Evolutionary conservation across 441 rosid genomes (phyloP).

Genomic region (Macaranga tanarius): DNA sequence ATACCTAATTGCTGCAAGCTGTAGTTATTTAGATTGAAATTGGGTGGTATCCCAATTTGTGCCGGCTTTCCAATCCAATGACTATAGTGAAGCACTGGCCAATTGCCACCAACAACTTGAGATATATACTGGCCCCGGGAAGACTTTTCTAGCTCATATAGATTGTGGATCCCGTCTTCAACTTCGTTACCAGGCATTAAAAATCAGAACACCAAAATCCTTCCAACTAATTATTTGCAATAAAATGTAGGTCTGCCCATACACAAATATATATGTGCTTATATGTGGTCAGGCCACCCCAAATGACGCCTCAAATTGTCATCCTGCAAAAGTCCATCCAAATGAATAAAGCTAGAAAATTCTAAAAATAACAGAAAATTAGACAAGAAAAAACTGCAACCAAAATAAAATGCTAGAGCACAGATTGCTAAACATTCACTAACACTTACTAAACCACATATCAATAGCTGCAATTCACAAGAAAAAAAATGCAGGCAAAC

Average conservation of each 20-base stretch:
- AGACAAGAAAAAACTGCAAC: not conserved
- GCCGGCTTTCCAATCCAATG: slow-evolving; percentile 54
- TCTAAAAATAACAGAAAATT: not conserved
- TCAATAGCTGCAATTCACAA: not conserved
- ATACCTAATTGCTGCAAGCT: slow-evolving; percentile 65
- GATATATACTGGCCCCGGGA: slow-evolving; percentile 59
- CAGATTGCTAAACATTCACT: not conserved
- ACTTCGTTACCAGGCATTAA: slow-evolving; percentile 95
- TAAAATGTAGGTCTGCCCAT: slow-evolving; percentile 21
- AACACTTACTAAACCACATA: not conserved
- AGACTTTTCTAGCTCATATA: slow-evolving; percentile 67
- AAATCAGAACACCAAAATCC: slow-evolving; percentile 33
- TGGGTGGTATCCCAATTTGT: slow-evolving; percentile 51
- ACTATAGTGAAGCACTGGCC: slow-evolving; percentile 55
- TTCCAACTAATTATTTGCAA: slow-evolving; percentile 28
- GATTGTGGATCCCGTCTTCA: slow-evolving; percentile 80
- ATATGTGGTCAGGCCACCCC: not conserved
- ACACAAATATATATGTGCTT: not conserved
- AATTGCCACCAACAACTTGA: slow-evolving; percentile 56
- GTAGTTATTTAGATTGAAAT: slow-evolving; percentile 52
- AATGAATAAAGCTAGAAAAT: not conserved
- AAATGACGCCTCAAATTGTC: not conserved
- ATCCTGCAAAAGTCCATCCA: slow-evolving; percentile 15
- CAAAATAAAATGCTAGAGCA: not conserved
- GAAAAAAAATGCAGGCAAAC: not conserved